Evolutionary conservation across 176 grass and related monocot species (phyloP).

Genomic region (Carex kokanica): DNA sequence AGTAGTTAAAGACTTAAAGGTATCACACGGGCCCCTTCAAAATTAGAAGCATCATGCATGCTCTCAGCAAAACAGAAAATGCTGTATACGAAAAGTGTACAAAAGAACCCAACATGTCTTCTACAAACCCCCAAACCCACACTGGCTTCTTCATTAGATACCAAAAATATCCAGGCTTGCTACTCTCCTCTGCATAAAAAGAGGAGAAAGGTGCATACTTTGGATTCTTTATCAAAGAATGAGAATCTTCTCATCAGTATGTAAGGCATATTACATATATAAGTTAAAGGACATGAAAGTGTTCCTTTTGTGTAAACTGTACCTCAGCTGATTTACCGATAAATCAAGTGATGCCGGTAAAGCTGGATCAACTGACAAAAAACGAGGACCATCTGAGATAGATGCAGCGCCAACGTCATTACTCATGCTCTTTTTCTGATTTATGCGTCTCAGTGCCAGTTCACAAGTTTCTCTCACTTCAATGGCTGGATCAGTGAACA

Average conservation of each 20-base stretch:
- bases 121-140: neutral
- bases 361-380: conserved; percentile 92
- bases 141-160: neutral
- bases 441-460: conserved; percentile 74
- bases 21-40: neutral
- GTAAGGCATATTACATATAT: neutral
- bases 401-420: conserved; percentile 32
- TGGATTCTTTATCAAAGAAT: neutral
- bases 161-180: neutral
- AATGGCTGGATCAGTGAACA: conserved; percentile 65
- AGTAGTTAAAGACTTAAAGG: neutral
- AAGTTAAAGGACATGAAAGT: neutral
- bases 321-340: conserved; percentile 73
- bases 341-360: conserved; percentile 57
- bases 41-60: neutral
- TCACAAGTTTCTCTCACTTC: conserved; percentile 94
- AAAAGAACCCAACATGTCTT: neutral
- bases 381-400: conserved; percentile 43
- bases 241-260: neutral
- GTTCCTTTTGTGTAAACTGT: neutral
- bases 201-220: neutral
- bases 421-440: conserved; percentile 51
- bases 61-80: neutral
- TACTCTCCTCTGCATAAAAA: neutral
- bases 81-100: neutral